phyloP scores from a whole-genome alignment of 169 alveolate species.

The Plasmodium chabaudi region DNA sequence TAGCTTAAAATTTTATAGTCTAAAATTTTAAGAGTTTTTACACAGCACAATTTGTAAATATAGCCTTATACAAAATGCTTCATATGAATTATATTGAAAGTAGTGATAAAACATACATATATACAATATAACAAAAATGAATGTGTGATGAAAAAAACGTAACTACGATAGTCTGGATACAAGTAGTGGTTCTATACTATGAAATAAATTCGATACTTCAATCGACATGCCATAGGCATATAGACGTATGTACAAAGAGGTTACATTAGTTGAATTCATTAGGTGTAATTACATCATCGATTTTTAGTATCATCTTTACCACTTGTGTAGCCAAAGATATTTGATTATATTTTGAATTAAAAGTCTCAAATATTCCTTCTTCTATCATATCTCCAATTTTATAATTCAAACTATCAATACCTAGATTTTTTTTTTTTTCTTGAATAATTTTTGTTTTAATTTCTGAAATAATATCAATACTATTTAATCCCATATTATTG shows the following conservation, averaged over 20 bases:
- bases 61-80: no score
- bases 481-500: constrained; percentile 96
- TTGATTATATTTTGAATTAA: constrained; percentile 95
- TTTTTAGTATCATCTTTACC: constrained; percentile 98
- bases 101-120: no score
- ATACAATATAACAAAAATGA: no score
- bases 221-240: no score
- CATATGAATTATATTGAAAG: no score
- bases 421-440: constrained; percentile 90
- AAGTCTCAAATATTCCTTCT: constrained; percentile 95
- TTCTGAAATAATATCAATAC: constrained; percentile 94
- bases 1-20: no score
- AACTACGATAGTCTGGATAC: no score
- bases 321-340: constrained; percentile 98
- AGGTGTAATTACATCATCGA: constrained; percentile 96
- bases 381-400: constrained; percentile 92
- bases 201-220: no score
- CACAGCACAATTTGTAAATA: no score
- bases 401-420: constrained; percentile 93
- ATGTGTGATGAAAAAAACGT: no score
- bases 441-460: constrained; percentile 92
- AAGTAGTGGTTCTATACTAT: no score
- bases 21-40: no score
- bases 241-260: neutral
- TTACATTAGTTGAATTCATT: constrained; percentile 53